phyloP scores from a whole-genome alignment of 1,139 yeast genomes.

The Suhomyces guaymorum region DNA sequence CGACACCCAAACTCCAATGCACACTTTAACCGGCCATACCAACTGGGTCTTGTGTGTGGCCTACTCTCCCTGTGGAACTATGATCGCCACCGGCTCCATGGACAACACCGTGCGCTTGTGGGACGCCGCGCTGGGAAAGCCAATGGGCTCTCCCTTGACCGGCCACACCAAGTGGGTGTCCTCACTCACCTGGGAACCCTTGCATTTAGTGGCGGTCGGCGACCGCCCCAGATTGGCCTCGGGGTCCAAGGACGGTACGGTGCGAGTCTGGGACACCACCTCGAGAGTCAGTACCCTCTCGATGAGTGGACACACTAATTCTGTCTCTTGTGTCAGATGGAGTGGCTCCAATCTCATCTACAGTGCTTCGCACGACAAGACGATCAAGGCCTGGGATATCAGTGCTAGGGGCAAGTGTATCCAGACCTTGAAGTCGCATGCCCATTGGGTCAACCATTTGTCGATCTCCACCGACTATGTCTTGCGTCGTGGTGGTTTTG shows the following conservation, averaged over 20 bases:
- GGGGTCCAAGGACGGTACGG: conserved; percentile 89
- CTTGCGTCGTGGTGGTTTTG: conserved; percentile 79
- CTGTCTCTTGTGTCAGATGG: conserved; percentile 96
- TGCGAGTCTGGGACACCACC: conserved; percentile 89
- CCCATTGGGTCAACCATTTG: conserved; percentile 97
- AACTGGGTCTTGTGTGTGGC: conserved; percentile 95
- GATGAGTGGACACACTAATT: conserved; percentile 83
- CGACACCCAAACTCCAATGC: conserved; percentile 87
- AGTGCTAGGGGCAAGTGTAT: conserved; percentile 75
- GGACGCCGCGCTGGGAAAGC: conserved; percentile 71
- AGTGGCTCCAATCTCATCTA: conserved; percentile 85
- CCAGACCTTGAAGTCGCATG: conserved; percentile 82
- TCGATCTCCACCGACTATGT: conserved; percentile 90
- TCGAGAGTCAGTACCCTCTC: conserved; percentile 67
- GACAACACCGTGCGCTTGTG: conserved; percentile 86
- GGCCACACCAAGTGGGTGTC: conserved; percentile 94
- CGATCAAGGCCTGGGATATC: conserved; percentile 88
- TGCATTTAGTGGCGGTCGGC: conserved; percentile 71
- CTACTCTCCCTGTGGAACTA: conserved; percentile 90
- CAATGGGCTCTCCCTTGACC: conserved; percentile 67
- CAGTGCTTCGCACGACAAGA: conserved; percentile 93
- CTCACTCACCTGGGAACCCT: conserved; percentile 90
- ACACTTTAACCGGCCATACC: conserved; percentile 78
- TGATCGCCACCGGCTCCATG: conserved; percentile 96
- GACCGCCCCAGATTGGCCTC: conserved; percentile 74